Percentiles rank a stretch among this genome's conserved stretches.
phyloP scores from a whole-genome alignment of 1,139 yeast species.

The Saccharomycopsis hybrid region DNA sequence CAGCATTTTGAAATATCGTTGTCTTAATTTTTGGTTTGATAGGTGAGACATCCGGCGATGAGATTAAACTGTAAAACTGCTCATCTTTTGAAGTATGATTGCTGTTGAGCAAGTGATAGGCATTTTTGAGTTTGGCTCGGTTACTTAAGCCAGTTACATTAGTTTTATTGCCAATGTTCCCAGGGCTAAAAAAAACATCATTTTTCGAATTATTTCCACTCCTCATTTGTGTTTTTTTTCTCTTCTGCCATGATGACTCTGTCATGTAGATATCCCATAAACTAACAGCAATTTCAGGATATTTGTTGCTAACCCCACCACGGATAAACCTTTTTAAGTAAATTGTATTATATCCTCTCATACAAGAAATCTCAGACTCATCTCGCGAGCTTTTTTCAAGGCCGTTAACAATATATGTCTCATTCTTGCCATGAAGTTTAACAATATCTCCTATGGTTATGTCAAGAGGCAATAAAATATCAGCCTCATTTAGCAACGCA shows the following conservation, averaged over 20 bases:
- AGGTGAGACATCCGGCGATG: constrained; percentile 19
- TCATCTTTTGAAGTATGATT: constrained; percentile 1
- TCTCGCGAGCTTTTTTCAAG: constrained; percentile 28
- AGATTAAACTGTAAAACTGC: constrained; percentile 7
- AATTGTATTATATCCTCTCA: constrained; percentile 53
- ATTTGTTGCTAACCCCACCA: constrained; percentile 20
- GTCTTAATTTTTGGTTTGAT: constrained; percentile 9
- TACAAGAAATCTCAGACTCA: constrained; percentile 36
- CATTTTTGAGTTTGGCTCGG: neutral
- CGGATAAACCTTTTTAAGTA: constrained; percentile 30
- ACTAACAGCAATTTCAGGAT: constrained; percentile 15
- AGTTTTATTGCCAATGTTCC: neutral
- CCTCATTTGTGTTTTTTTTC: neutral
- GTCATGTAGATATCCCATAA: constrained; percentile 17
- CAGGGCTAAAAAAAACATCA: too few species aligned
- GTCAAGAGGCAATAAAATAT: constrained; percentile 29
- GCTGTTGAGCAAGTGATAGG: neutral
- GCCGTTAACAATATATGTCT: constrained; percentile 41
- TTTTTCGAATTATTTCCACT: too few species aligned
- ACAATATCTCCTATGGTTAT: constrained; percentile 38
- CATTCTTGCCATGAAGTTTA: constrained; percentile 24
- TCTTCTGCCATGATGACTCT: neutral
- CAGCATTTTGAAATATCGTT: constrained; percentile 13
- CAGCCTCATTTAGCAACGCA: constrained; percentile 2
- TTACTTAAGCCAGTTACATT: neutral